Conservation (phyloP, 371 early-diverging fungal genomes). For the Syncephalastrum contaminatum region DNA sequence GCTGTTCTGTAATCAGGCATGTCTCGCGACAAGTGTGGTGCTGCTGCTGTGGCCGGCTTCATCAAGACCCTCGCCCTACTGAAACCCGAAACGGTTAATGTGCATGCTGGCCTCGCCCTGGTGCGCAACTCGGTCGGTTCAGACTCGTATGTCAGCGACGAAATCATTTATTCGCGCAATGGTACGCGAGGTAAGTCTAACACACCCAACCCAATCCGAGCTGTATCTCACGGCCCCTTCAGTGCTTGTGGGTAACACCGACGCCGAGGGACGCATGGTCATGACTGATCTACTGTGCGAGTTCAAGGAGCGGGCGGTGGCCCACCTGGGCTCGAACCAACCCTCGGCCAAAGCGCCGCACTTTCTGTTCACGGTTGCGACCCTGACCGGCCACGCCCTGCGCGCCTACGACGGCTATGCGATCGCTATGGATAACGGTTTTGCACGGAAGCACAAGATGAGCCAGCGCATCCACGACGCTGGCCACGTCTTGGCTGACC, state of each 20-base stretch:
- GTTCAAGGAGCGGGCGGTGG: constrained; percentile 73
- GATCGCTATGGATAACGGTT: constrained; percentile 79
- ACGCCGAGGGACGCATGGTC: constrained; percentile 92
- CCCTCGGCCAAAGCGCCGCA: constrained; percentile 43
- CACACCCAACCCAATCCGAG: not conserved
- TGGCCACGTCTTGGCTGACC: constrained; percentile 77
- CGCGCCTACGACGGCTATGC: constrained; percentile 81
- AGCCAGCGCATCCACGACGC: constrained; percentile 65
- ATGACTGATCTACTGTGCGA: constrained; percentile 83
- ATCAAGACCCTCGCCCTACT: constrained; percentile 68
- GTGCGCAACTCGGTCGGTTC: constrained; percentile 85
- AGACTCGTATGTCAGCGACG: constrained; percentile 81
- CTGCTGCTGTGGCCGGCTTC: constrained; percentile 84
- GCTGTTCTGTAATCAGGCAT: constrained; percentile 41
- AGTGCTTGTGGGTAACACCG: constrained; percentile 84
- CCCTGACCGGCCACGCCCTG: constrained; percentile 85
- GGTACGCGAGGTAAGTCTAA: constrained; percentile 62
- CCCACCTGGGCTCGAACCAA: constrained; percentile 43
- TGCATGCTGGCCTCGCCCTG: constrained; percentile 71
- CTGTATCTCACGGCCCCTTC: too few relatives aligned
- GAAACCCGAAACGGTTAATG: constrained; percentile 65
- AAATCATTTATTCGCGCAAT: constrained; percentile 75
- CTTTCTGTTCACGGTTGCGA: constrained; percentile 81
- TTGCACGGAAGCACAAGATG: constrained; percentile 66
- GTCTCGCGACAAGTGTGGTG: constrained; percentile 92